phyloP scores from a whole-genome alignment of 2,329 filamentous ascomycete species.

The Coniochaeta sp. region DNA sequence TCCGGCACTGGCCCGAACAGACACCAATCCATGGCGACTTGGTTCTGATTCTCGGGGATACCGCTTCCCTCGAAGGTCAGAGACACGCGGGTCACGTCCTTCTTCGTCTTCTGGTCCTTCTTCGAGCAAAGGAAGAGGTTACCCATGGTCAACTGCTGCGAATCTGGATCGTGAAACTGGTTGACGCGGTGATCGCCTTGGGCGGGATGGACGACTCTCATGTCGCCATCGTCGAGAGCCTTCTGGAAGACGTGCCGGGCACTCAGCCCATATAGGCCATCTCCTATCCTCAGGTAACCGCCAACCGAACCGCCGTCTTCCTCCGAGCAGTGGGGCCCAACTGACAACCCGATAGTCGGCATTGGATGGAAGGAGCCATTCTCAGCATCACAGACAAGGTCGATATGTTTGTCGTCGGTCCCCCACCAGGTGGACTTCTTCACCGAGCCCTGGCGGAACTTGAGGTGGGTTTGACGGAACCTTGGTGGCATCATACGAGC shows the following conservation, averaged over 20 bases:
- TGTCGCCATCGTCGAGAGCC: background rate
- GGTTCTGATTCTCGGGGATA: background rate
- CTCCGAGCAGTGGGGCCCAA: slow-evolving; percentile 4
- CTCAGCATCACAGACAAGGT: slow-evolving; percentile 5
- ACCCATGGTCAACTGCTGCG: slow-evolving; percentile 4
- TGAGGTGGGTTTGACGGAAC: slow-evolving; percentile 5
- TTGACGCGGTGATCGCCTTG: slow-evolving; percentile 2
- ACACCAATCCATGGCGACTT: slow-evolving; percentile 11
- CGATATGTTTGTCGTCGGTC: background rate
- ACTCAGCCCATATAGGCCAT: slow-evolving; percentile 7
- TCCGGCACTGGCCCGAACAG: slow-evolving; percentile 8
- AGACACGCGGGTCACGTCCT: slow-evolving; percentile 5
- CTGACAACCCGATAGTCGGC: slow-evolving; percentile 8
- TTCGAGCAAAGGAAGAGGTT: slow-evolving; percentile 2
- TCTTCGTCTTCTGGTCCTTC: background rate
- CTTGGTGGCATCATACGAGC: background rate
- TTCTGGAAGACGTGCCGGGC: slow-evolving; percentile 8
- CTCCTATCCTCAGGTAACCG: slow-evolving; percentile 6
- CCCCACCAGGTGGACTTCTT: slow-evolving; percentile 2
- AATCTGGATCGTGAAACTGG: background rate
- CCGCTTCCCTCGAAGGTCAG: slow-evolving; percentile 4
- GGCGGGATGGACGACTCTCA: slow-evolving; percentile 7
- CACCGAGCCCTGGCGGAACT: slow-evolving; percentile 5
- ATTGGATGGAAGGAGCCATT: slow-evolving; percentile 5
- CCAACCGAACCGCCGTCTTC: slow-evolving; percentile 8